Percentiles rank a stretch among this genome's conserved stretches.
These are phyloP conservation scores for Solanum boliviense DNA, from an alignment of 257 asterid genomes.

Conservation along the genomic window DNA sequence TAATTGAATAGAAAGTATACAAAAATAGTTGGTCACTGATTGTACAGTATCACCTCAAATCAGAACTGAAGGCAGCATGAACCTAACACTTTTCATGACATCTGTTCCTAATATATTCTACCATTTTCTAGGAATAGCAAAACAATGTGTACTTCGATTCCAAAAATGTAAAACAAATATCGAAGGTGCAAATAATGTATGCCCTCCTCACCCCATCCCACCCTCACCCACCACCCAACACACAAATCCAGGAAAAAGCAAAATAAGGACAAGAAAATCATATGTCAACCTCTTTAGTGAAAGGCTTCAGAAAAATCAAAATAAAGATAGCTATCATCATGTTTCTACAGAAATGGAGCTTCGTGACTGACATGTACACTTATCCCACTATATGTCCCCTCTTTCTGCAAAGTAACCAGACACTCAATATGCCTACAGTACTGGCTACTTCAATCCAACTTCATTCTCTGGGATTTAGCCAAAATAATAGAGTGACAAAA, in stretches of 20 bases:
- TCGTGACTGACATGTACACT: not conserved
- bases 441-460: not conserved
- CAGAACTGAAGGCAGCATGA: not conserved
- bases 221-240: not conserved
- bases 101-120: not conserved
- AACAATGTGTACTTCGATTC: not conserved
- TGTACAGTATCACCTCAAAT: not conserved
- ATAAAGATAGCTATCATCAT: not conserved
- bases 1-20: not conserved
- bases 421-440: not conserved
- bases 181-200: not conserved
- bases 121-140: not conserved
- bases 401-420: not conserved
- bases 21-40: not conserved
- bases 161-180: not conserved
- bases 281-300: not conserved
- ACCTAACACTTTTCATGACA: not conserved
- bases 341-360: not conserved
- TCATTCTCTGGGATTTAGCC: not conserved
- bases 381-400: not conserved
- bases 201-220: not conserved
- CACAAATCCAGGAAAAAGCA: not conserved
- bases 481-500: not conserved
- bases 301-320: not conserved
- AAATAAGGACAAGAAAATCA: not conserved